Conservation (phyloP, 768 basidiomycete genomes). For the Boletus pseudo-olivaceus region DNA sequence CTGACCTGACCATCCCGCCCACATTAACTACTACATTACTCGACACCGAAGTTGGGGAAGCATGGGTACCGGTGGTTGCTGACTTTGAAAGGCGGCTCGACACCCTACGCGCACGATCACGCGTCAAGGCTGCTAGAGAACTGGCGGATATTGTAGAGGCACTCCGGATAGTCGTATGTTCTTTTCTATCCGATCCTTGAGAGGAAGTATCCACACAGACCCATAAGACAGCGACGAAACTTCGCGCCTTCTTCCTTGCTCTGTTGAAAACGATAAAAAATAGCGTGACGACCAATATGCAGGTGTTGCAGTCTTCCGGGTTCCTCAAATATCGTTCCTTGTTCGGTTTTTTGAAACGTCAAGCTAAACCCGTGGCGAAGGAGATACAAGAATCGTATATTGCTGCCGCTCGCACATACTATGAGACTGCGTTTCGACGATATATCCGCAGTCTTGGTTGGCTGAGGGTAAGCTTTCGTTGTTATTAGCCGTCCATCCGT, state of each 20-base stretch:
- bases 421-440: conserved; percentile 91
- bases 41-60: conserved; percentile 79
- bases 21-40: conserved; percentile 70
- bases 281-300: conserved; percentile 89
- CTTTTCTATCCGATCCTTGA: neutral
- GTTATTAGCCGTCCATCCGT: neutral
- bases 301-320: conserved; percentile 84
- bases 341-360: conserved; percentile 81
- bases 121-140: conserved; percentile 86
- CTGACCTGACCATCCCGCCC: conserved; percentile 82
- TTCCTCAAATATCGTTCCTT: conserved; percentile 80
- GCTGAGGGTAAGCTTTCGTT: conserved; percentile 56
- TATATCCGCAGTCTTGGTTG: conserved; percentile 79
- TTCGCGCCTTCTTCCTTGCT: conserved; percentile 81
- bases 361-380: conserved; percentile 74
- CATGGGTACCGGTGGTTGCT: conserved; percentile 82
- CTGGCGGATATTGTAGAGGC: conserved; percentile 82
- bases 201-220: conserved; percentile 1
- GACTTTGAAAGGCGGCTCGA: conserved; percentile 77
- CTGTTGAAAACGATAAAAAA: conserved; percentile 78
- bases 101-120: conserved; percentile 63
- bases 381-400: conserved; percentile 89
- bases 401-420: conserved; percentile 81
- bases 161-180: conserved; percentile 78
- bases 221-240: conserved; percentile 78